These are phyloP conservation scores for Rhodotorula sphaerocarpa DNA, from an alignment of 768 basidiomycete species.

Conservation along the genomic window DNA sequence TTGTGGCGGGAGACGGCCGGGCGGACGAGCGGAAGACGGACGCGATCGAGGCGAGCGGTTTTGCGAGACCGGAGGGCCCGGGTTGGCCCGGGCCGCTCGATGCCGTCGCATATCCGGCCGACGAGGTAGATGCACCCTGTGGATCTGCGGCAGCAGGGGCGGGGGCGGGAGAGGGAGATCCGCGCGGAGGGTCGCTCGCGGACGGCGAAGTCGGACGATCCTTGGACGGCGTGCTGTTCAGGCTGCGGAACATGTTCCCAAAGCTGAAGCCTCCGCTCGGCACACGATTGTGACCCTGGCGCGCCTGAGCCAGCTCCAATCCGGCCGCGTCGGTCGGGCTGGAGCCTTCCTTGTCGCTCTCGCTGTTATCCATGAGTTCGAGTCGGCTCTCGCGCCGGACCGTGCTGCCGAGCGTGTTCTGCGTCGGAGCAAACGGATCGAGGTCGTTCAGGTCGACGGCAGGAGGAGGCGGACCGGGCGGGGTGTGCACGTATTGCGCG, in stretches of 20 bases:
- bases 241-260: slow-evolving; percentile 10
- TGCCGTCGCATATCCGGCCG: background rate
- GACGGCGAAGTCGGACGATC: background rate
- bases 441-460: slow-evolving; percentile 9
- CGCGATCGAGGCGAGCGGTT: slow-evolving; percentile 32
- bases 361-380: slow-evolving; percentile 15
- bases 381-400: slow-evolving; percentile 2
- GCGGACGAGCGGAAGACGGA: slow-evolving; percentile 29
- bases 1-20: background rate
- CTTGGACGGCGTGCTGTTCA: background rate
- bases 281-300: no score
- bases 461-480: background rate
- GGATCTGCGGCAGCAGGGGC: background rate
- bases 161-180: background rate
- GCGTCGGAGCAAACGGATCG: slow-evolving; percentile 9
- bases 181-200: background rate
- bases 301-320: background rate
- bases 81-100: no score
- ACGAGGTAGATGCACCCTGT: background rate
- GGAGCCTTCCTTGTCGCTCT: slow-evolving; percentile 1
- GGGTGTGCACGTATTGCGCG: slow-evolving; percentile 2
- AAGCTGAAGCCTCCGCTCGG: slow-evolving; percentile 3
- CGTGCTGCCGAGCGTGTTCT: slow-evolving; percentile 3
- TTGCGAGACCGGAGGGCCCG: slow-evolving; percentile 7
- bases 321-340: background rate